Evolutionary conservation across 2,329 filamentous ascomycete species (phyloP).

Genomic region (Aspergillus nomiae): DNA sequence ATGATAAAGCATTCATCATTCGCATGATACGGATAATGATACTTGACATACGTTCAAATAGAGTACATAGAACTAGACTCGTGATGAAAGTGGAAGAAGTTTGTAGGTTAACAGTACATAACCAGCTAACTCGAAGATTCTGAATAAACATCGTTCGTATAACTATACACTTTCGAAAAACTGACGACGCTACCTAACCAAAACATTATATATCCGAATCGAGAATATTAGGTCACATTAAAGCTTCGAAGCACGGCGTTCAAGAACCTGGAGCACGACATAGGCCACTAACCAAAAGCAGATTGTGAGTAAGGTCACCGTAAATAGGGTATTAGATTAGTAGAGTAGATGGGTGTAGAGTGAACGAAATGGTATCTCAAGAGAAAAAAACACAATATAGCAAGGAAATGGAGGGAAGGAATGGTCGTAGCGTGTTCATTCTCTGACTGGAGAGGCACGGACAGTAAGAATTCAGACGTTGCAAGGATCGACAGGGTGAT

Average conservation of each 20-base stretch:
- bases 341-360: neutral
- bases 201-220: neutral
- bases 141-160: neutral
- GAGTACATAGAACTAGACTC: neutral
- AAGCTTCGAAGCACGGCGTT: constrained; percentile 36
- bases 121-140: neutral
- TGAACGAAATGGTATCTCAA: neutral
- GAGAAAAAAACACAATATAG: constrained; percentile 1
- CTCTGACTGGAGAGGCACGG: neutral
- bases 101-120: neutral
- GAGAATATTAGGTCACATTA: constrained; percentile 15
- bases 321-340: neutral
- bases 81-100: neutral
- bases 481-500: neutral
- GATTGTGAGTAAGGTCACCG: constrained; percentile 8
- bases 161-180: neutral
- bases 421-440: neutral
- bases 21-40: constrained; percentile 12
- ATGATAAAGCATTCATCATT: constrained; percentile 10
- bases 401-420: neutral
- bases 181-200: neutral
- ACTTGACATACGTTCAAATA: constrained; percentile 3
- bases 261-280: constrained; percentile 33
- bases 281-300: constrained; percentile 31
- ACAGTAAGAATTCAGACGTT: constrained; percentile 5